Conservation (phyloP, 2,329 filamentous ascomycete genomes). For the Colletotrichum gloeosporioides region DNA sequence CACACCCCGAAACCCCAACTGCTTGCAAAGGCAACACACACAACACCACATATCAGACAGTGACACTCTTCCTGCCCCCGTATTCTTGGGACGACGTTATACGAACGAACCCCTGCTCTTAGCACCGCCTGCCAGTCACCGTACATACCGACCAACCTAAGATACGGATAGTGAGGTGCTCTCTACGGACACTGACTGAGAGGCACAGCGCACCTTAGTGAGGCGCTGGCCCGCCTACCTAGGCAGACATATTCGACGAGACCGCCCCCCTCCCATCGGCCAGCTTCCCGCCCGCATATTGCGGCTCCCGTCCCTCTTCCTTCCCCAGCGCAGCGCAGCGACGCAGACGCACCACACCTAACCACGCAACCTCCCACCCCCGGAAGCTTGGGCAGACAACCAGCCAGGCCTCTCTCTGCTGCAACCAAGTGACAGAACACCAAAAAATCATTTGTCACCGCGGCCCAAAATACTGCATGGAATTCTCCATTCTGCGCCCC, state of each 20-base stretch:
- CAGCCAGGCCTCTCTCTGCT: not conserved
- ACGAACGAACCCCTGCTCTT: constrained; percentile 16
- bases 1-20: not conserved
- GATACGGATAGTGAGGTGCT: not conserved
- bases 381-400: not conserved
- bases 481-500: not conserved
- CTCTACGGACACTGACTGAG: not conserved
- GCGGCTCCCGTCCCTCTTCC: not conserved
- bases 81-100: constrained; percentile 7
- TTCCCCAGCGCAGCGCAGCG: not conserved
- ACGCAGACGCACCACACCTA: not conserved
- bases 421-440: not conserved
- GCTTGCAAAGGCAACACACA: not conserved
- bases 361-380: not conserved
- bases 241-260: not conserved
- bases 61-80: not conserved
- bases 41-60: not conserved
- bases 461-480: not conserved
- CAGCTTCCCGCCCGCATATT: not conserved
- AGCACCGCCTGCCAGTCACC: not conserved
- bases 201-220: not conserved
- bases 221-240: not conserved
- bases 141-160: not conserved
- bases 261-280: not conserved
- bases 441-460: not conserved